Conservation (phyloP, 1,284 basidiomycete genomes). For the Cystobasidium slooffiae region DNA sequence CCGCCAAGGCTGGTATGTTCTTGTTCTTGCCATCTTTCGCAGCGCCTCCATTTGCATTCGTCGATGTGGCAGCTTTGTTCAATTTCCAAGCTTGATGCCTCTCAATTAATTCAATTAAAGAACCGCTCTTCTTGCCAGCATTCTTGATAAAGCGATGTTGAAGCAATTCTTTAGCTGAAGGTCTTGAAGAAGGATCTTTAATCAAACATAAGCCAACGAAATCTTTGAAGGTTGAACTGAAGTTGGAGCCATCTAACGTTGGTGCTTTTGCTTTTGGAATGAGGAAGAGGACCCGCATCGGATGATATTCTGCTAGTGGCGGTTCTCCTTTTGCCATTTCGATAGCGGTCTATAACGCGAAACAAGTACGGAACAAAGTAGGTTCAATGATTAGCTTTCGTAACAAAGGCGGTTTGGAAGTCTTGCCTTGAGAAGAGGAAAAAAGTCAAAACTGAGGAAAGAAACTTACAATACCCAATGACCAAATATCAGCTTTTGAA, state of each 20-base stretch:
- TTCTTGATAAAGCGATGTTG: slow-evolving; percentile 87
- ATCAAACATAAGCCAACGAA: slow-evolving; percentile 89
- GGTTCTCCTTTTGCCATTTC: slow-evolving; percentile 61
- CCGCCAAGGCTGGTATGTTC: slow-evolving; percentile 19
- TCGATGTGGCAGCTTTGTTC: slow-evolving; percentile 29
- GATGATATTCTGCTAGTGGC: slow-evolving; percentile 60
- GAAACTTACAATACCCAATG: slow-evolving; percentile 56
- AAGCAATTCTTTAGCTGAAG: slow-evolving; percentile 85
- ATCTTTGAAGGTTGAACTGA: slow-evolving; percentile 85
- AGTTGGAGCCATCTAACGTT: slow-evolving; percentile 74
- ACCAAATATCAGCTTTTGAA: slow-evolving; percentile 60
- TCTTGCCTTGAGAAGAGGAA: not conserved
- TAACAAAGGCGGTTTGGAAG: too few species aligned
- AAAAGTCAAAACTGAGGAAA: slow-evolving; percentile 42
- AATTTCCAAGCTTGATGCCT: slow-evolving; percentile 52
- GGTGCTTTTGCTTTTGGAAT: slow-evolving; percentile 76
- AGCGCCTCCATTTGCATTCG: slow-evolving; percentile 31
- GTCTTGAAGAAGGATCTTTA: slow-evolving; percentile 85
- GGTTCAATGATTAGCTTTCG: not conserved
- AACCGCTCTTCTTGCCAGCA: slow-evolving; percentile 71
- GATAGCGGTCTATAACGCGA: slow-evolving; percentile 53
- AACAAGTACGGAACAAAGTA: not conserved
- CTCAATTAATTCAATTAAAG: slow-evolving; percentile 83
- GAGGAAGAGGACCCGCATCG: slow-evolving; percentile 60
- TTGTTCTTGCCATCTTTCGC: slow-evolving; percentile 42